Evolutionary conservation across 2,329 filamentous ascomycete species (phyloP).

Genomic region (Calonectria naviculata): DNA sequence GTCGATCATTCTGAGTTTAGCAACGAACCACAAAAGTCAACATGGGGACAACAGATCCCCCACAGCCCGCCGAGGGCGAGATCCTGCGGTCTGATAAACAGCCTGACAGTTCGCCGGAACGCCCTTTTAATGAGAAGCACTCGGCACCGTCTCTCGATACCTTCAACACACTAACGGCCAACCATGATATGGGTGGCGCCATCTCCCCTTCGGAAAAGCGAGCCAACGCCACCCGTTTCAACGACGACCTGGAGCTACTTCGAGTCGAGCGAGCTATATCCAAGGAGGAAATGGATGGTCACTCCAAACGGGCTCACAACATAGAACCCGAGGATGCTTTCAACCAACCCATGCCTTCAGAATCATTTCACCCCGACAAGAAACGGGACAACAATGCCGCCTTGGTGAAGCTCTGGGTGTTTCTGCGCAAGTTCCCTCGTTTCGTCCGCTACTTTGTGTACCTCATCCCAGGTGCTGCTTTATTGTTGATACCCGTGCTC

Average conservation of each 20-base stretch:
- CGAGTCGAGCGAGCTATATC: slow-evolving; percentile 60
- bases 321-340: slow-evolving; percentile 58
- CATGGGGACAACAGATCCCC: slow-evolving; percentile 29
- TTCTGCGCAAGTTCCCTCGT: slow-evolving; percentile 61
- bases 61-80: slow-evolving; percentile 22
- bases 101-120: slow-evolving; percentile 14
- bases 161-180: slow-evolving; percentile 41
- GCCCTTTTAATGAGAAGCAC: slow-evolving; percentile 35
- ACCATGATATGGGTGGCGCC: slow-evolving; percentile 34
- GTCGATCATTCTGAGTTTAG: background rate
- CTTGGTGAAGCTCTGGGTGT: slow-evolving; percentile 55
- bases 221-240: slow-evolving; percentile 51
- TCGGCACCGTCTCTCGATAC: slow-evolving; percentile 44
- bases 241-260: slow-evolving; percentile 62
- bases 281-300: slow-evolving; percentile 51
- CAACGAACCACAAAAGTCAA: background rate
- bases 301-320: slow-evolving; percentile 44
- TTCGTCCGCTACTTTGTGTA: slow-evolving; percentile 62
- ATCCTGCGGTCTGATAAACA: slow-evolving; percentile 23
- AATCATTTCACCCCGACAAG: slow-evolving; percentile 39
- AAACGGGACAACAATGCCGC: slow-evolving; percentile 47
- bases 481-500: slow-evolving; percentile 60
- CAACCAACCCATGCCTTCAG: slow-evolving; percentile 47
- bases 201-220: slow-evolving; percentile 43
- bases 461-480: slow-evolving; percentile 55